phyloP scores from a whole-genome alignment of 805 yeast genomes.

The Candida koratica region DNA sequence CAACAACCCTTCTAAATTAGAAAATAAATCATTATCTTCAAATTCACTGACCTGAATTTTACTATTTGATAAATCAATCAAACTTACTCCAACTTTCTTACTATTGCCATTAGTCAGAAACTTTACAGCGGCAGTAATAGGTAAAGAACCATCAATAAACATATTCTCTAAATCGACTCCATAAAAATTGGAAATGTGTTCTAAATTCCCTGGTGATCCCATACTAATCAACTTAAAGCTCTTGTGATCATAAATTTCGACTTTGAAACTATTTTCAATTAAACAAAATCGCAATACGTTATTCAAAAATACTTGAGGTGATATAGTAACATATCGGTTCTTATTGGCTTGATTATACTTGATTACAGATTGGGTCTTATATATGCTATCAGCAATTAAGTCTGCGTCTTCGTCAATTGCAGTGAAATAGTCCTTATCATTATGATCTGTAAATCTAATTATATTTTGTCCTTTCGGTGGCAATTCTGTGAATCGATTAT shows the following conservation, averaged over 20 bases:
- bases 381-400: slow-evolving; percentile 76
- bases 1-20: slow-evolving; percentile 79
- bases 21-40: slow-evolving; percentile 79
- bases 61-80: slow-evolving; percentile 67
- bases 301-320: slow-evolving; percentile 66
- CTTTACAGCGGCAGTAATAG: slow-evolving; percentile 40
- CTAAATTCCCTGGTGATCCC: slow-evolving; percentile 91
- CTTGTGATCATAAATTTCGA: slow-evolving; percentile 70
- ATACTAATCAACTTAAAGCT: slow-evolving; percentile 52
- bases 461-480: slow-evolving; percentile 47
- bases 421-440: slow-evolving; percentile 73
- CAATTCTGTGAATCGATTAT: slow-evolving; percentile 43
- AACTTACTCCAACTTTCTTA: slow-evolving; percentile 69
- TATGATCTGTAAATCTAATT: slow-evolving; percentile 68
- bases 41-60: slow-evolving; percentile 73
- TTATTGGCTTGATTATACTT: slow-evolving; percentile 49
- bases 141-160: slow-evolving; percentile 43
- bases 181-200: slow-evolving; percentile 39
- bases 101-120: slow-evolving; percentile 33
- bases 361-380: slow-evolving; percentile 77
- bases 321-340: slow-evolving; percentile 65
- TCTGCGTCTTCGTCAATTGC: slow-evolving; percentile 72
- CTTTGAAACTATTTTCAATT: slow-evolving; percentile 66
- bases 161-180: slow-evolving; percentile 56
- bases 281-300: slow-evolving; percentile 60